Percentiles rank a stretch among this genome's conserved stretches.
Conservation (phyloP, 352 stramenopile genomes). For the Pythium rishiriense region DNA sequence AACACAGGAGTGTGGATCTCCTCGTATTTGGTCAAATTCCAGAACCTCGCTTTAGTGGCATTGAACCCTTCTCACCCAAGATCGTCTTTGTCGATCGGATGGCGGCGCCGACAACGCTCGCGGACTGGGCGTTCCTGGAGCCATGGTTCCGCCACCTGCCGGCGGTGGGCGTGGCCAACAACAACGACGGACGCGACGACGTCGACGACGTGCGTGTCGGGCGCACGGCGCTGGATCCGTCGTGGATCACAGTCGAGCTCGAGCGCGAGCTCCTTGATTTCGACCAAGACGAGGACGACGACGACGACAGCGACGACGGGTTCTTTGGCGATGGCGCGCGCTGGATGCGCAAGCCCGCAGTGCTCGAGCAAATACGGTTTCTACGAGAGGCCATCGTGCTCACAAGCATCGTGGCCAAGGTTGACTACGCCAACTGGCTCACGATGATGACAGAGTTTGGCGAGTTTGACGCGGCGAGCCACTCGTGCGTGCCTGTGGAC, state of each 20-base stretch:
- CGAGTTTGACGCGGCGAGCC: not conserved
- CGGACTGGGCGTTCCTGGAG: constrained; percentile 3
- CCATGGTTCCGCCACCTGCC: not conserved
- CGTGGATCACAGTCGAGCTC: not conserved
- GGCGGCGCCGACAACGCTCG: not conserved
- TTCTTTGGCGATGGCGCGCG: not conserved
- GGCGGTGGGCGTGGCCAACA: not conserved
- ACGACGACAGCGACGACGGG: not conserved
- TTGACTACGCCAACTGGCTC: not conserved
- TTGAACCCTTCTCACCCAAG: too few relatives aligned
- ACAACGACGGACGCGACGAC: not conserved
- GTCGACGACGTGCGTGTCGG: constrained; percentile 1
- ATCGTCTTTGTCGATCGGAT: not conserved
- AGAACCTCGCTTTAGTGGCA: not conserved
- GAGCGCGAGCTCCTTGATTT: not conserved
- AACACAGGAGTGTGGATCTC: not conserved
- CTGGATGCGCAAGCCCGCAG: not conserved
- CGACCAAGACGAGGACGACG: not conserved
- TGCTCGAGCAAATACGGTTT: not conserved
- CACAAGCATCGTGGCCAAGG: constrained; percentile 5
- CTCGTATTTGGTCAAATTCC: not conserved
- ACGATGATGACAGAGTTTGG: not conserved
- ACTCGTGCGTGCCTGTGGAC: not conserved
- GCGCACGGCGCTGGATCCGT: not conserved
- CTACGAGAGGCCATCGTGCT: constrained; percentile 1